Conservation (phyloP, 2,329 filamentous ascomycete genomes). For the Sclerotinia borealis region DNA sequence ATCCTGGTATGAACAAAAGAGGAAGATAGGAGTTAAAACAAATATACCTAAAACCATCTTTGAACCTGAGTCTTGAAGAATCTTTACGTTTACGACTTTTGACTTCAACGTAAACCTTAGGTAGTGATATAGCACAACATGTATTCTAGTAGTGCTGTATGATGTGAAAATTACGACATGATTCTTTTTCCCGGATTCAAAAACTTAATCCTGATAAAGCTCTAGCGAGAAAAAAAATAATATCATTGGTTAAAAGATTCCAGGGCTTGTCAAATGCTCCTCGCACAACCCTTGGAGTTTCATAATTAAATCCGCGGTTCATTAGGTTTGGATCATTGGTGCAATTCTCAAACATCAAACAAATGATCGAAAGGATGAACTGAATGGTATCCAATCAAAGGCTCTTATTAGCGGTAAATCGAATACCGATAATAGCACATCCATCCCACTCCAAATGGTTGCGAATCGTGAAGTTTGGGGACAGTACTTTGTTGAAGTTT, state of each 20-base stretch:
- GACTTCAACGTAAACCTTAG: neutral
- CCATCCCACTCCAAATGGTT: neutral
- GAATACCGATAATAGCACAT: neutral
- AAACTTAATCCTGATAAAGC: neutral
- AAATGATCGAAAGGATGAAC: neutral
- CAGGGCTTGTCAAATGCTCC: neutral
- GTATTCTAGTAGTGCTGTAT: neutral
- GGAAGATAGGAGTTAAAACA: slow-evolving; percentile 5
- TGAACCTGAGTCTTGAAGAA: neutral
- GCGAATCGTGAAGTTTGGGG: no score
- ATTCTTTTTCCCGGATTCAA: neutral
- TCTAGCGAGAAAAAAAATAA: neutral
- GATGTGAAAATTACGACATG: neutral
- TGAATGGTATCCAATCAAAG: neutral
- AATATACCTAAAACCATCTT: neutral
- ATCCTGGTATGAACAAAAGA: neutral
- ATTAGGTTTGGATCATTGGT: slow-evolving; percentile 10
- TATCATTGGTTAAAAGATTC: neutral
- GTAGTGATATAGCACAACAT: neutral
- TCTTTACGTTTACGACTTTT: neutral
- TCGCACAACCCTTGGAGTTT: slow-evolving; percentile 4
- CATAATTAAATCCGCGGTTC: slow-evolving; percentile 2
- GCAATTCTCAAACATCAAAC: slow-evolving; percentile 8
- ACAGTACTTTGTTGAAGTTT: no score
- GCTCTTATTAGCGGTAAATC: slow-evolving; percentile 3